A percentile compares a stretch with the other conserved stretches of the same genome.
Evolutionary conservation across 306 rosid genomes (phyloP).

Genomic region (Myrica gale): DNA sequence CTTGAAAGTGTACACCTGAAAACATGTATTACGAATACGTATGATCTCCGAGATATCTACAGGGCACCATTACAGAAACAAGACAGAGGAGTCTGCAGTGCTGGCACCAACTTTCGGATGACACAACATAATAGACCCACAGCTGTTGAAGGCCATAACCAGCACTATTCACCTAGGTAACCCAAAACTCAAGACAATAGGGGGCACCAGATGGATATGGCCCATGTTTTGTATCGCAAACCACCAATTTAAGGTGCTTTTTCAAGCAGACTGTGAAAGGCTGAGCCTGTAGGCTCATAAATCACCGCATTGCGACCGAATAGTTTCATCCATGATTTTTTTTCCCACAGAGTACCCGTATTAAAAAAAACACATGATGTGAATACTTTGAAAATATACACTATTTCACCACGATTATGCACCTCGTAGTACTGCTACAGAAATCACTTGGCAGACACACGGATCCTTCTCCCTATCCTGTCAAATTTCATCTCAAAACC

Average conservation of each 20-base stretch:
- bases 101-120: neutral
- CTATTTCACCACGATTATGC: neutral
- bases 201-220: neutral
- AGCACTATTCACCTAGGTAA: neutral
- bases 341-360: neutral
- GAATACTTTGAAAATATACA: neutral
- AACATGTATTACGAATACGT: too few species aligned
- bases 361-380: neutral
- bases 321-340: neutral
- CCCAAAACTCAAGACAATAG: neutral
- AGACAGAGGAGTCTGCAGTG: neutral
- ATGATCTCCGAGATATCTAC: too few species aligned
- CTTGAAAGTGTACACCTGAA: too few species aligned
- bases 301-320: neutral
- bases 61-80: too few species aligned
- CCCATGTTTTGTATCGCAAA: neutral
- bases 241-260: too few species aligned
- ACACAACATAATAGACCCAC: neutral
- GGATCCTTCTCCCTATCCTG: neutral
- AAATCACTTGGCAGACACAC: neutral
- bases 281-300: neutral
- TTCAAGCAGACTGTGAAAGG: neutral
- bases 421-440: neutral
- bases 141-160: neutral
- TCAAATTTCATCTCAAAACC: too few species aligned